Conservation (phyloP, 2,329 filamentous ascomycete genomes). For the Ophiostoma tasmaniense region DNA sequence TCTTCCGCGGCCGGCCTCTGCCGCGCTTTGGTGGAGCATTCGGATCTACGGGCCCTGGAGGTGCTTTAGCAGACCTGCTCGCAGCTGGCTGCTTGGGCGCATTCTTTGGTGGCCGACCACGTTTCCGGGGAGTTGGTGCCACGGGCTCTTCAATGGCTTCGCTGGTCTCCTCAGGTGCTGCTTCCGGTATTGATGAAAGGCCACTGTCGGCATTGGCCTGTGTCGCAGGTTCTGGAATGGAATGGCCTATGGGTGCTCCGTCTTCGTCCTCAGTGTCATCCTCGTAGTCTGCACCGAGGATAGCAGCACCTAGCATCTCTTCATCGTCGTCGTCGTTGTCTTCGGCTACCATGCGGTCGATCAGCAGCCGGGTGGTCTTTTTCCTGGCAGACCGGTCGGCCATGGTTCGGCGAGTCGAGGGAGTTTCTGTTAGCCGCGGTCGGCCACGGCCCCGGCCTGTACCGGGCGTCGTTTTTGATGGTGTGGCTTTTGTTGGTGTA, state of each 20-base stretch:
- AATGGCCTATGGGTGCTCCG: constrained; percentile 32
- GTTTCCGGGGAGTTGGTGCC: constrained; percentile 38
- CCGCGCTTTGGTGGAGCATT: constrained; percentile 30
- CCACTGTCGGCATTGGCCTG: constrained; percentile 25
- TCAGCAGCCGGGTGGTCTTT: constrained; percentile 71
- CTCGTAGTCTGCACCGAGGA: constrained; percentile 48
- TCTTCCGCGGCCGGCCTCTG: constrained; percentile 19
- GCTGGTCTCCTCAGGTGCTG: constrained; percentile 13
- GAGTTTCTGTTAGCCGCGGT: constrained; percentile 36
- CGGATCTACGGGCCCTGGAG: constrained; percentile 26
- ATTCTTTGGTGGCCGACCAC: constrained; percentile 18
- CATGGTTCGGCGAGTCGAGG: constrained; percentile 53
- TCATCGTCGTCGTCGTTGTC: constrained; percentile 66
- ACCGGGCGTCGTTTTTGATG: constrained; percentile 29
- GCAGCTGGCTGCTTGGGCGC: constrained; percentile 5
- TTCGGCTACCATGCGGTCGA: constrained; percentile 60
- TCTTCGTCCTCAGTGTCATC: constrained; percentile 20
- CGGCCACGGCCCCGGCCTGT: constrained; percentile 18
- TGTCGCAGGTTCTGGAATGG: constrained; percentile 42
- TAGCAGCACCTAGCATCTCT: constrained; percentile 59
- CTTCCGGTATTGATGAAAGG: constrained; percentile 12
- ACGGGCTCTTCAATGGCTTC: constrained; percentile 15
- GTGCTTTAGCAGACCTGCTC: not conserved
- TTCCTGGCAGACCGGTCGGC: constrained; percentile 78
- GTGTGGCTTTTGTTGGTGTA: constrained; percentile 28